Evolutionary conservation across 2,329 filamentous ascomycete species (phyloP).

Genomic region (Lojkania enalia): DNA sequence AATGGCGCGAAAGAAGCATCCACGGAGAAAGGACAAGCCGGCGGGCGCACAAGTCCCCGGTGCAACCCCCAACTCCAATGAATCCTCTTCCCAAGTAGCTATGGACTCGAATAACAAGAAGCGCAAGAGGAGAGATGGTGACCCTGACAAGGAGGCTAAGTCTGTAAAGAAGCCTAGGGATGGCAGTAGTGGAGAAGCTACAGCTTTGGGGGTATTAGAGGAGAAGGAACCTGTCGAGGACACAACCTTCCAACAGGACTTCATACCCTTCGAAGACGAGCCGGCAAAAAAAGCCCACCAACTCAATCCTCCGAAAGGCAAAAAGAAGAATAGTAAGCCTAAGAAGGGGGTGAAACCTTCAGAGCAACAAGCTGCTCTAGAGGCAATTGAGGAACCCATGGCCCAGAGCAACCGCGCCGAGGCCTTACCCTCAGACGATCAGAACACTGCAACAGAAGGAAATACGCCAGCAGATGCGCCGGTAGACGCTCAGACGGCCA

Average conservation of each 20-base stretch:
- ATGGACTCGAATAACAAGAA: constrained; percentile 30
- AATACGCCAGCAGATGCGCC: constrained; percentile 10
- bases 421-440: no score
- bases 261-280: constrained; percentile 9
- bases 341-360: not conserved
- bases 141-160: constrained; percentile 21
- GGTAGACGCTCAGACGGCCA: constrained; percentile 29
- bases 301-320: constrained; percentile 8
- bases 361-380: not conserved
- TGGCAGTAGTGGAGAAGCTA: constrained; percentile 4
- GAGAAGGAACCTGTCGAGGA: constrained; percentile 7
- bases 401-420: no score
- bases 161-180: constrained; percentile 21
- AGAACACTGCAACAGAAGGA: not conserved
- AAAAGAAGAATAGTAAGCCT: constrained; percentile 12
- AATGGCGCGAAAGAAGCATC: no score
- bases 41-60: not conserved
- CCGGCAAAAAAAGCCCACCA: not conserved
- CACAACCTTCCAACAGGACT: constrained; percentile 10
- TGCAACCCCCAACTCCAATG: not conserved
- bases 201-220: constrained; percentile 6
- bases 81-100: not conserved
- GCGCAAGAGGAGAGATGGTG: constrained; percentile 39
- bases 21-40: not conserved
- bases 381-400: no score